A percentile compares a stretch with the other conserved stretches of the same genome.
Evolutionary conservation across 2,329 filamentous ascomycete species (phyloP).

Genomic region (Colletotrichum lini): DNA sequence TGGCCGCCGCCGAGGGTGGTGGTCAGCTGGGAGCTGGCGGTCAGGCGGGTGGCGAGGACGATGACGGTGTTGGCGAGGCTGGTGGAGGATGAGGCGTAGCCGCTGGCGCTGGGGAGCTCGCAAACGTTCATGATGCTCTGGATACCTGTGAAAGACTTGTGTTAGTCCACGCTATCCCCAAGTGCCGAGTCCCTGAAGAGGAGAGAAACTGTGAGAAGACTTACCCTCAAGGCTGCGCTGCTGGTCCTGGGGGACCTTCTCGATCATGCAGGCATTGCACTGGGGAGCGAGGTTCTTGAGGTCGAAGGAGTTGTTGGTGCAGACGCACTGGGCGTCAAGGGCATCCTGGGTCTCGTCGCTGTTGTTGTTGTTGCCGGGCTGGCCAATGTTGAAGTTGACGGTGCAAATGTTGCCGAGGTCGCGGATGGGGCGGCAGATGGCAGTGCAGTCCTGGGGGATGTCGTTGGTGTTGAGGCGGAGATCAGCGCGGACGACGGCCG

Average conservation of each 20-base stretch:
- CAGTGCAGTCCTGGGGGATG: constrained; percentile 52
- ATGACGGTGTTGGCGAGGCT: constrained; percentile 48
- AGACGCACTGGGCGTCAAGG: constrained; percentile 41
- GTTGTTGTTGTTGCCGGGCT: constrained; percentile 39
- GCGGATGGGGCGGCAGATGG: constrained; percentile 55
- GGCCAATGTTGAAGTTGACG: constrained; percentile 46
- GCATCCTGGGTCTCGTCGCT: constrained; percentile 38
- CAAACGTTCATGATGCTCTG: constrained; percentile 53
- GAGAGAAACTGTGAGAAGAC: neutral
- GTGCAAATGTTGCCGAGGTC: constrained; percentile 55
- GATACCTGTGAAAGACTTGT: constrained; percentile 48
- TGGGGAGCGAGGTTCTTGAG: constrained; percentile 38
- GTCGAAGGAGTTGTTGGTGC: constrained; percentile 42
- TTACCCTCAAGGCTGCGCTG: constrained; percentile 42
- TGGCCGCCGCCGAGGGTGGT: constrained; percentile 49
- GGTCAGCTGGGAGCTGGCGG: constrained; percentile 52
- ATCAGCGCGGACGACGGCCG: constrained; percentile 51
- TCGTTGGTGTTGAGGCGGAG: constrained; percentile 53
- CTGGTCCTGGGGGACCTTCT: constrained; percentile 47
- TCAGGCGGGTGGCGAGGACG: constrained; percentile 52
- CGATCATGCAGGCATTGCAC: constrained; percentile 56
- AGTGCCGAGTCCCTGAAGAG: no score
- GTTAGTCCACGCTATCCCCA: neutral
- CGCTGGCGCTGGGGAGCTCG: constrained; percentile 50
- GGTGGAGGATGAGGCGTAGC: constrained; percentile 46